Percentiles rank a stretch among this genome's conserved stretches.
Conservation (phyloP, 1,284 basidiomycete genomes). For the Crucibulum cyathiforme region DNA sequence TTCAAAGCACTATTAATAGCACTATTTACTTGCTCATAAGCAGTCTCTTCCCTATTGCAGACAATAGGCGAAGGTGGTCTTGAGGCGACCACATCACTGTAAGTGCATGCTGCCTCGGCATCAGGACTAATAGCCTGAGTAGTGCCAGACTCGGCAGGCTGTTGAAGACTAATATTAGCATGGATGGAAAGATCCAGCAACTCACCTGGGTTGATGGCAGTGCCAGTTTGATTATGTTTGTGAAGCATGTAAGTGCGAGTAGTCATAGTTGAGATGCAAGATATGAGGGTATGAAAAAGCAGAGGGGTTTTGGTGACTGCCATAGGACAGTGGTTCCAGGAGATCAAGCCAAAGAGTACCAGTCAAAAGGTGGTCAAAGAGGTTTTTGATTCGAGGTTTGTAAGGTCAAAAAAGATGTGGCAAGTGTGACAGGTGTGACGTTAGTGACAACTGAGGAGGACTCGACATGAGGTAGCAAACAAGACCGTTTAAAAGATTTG, state of each 20-base stretch:
- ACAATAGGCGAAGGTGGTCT: constrained; percentile 9
- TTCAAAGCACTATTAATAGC: not conserved
- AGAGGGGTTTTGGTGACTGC: too few relatives aligned
- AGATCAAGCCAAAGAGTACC: too few relatives aligned
- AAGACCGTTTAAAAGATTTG: too few relatives aligned
- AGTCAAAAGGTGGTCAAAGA: too few relatives aligned
- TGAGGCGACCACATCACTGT: constrained; percentile 9
- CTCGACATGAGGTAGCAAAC: too few relatives aligned
- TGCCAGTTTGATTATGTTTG: not conserved
- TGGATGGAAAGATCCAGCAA: not conserved
- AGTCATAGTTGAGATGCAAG: not conserved
- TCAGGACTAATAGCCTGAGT: not conserved
- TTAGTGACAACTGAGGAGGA: too few relatives aligned
- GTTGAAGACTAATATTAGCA: not conserved
- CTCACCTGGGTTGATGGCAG: not conserved
- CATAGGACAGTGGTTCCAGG: too few relatives aligned
- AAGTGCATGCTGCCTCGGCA: not conserved
- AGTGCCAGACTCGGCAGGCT: not conserved
- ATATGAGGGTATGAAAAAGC: too few relatives aligned
- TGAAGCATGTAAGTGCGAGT: not conserved
- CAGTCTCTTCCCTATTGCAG: not conserved
- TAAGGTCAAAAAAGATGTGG: too few relatives aligned
- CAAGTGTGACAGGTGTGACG: too few relatives aligned
- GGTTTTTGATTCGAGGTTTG: too few relatives aligned
- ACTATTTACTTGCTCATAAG: not conserved